These are phyloP conservation scores for Pseudodiploospora longispora DNA, from an alignment of 2,329 filamentous ascomycete genomes.

Conservation along the genomic window DNA sequence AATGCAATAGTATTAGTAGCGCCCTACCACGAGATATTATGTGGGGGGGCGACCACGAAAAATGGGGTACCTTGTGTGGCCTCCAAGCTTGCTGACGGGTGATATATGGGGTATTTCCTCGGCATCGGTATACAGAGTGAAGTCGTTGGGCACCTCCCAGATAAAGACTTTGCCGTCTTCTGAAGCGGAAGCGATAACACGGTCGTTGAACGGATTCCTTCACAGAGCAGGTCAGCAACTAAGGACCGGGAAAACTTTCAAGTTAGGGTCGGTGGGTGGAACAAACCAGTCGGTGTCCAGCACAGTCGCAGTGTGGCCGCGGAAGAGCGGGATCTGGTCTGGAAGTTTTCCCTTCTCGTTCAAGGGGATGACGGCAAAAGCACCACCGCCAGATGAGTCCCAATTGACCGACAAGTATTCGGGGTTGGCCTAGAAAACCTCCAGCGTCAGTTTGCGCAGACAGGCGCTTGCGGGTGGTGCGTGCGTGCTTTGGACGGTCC, in stretches of 20 bases:
- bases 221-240: constrained; percentile 11
- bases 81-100: constrained; percentile 72
- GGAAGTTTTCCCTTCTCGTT: constrained; percentile 84
- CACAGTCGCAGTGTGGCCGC: constrained; percentile 90
- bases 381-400: constrained; percentile 91
- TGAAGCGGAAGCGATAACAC: constrained; percentile 82
- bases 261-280: neutral
- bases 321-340: constrained; percentile 88
- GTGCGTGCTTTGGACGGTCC: too few relatives aligned
- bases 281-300: constrained; percentile 90
- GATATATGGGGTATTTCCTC: constrained; percentile 77
- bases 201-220: constrained; percentile 95
- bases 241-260: constrained; percentile 18
- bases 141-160: constrained; percentile 87
- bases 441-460: neutral
- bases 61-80: constrained; percentile 65
- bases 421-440: constrained; percentile 65
- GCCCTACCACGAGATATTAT: neutral
- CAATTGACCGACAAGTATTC: constrained; percentile 97
- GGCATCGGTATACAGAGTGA: constrained; percentile 74
- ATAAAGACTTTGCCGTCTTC: constrained; percentile 97
- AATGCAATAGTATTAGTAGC: constrained; percentile 14
- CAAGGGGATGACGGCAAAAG: constrained; percentile 91
- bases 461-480: too few relatives aligned
- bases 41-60: neutral